Conservation (phyloP, 2,329 filamentous ascomycete species). For the Byssochlamys sp. region DNA sequence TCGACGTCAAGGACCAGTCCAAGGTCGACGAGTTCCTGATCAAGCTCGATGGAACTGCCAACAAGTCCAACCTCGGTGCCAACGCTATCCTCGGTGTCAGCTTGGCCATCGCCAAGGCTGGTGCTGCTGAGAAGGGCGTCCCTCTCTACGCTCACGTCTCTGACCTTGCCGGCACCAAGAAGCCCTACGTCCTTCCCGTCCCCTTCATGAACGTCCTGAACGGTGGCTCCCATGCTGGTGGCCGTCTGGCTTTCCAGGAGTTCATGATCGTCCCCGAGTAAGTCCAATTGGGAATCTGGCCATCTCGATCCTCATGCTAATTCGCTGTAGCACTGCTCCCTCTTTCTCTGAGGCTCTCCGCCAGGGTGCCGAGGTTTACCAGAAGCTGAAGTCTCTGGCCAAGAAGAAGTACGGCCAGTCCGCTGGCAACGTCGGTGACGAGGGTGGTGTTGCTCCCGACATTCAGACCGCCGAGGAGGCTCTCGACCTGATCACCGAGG, state of each 20-base stretch:
- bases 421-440: constrained; percentile 95
- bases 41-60: constrained; percentile 70
- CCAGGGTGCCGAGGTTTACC: constrained; percentile 95
- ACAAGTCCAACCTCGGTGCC: constrained; percentile 81
- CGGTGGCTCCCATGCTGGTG: constrained; percentile 92
- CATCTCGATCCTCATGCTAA: constrained; percentile 10
- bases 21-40: constrained; percentile 77
- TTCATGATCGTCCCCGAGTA: constrained; percentile 88
- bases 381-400: constrained; percentile 88
- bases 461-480: constrained; percentile 96
- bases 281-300: constrained; percentile 22
- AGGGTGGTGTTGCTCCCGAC: constrained; percentile 98
- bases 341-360: constrained; percentile 93
- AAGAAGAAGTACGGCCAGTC: constrained; percentile 99
- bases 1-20: constrained; percentile 79
- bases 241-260: constrained; percentile 87
- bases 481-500: constrained; percentile 85
- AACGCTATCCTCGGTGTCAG: constrained; percentile 82
- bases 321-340: constrained; percentile 56
- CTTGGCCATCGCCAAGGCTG: constrained; percentile 77
- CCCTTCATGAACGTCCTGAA: constrained; percentile 93
- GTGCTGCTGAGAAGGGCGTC: constrained; percentile 77
- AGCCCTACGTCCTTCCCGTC: constrained; percentile 80
- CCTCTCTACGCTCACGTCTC: constrained; percentile 82
- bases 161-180: constrained; percentile 79